Conservation (phyloP, 2,329 filamentous ascomycete genomes). For the Cercospora canescens region DNA sequence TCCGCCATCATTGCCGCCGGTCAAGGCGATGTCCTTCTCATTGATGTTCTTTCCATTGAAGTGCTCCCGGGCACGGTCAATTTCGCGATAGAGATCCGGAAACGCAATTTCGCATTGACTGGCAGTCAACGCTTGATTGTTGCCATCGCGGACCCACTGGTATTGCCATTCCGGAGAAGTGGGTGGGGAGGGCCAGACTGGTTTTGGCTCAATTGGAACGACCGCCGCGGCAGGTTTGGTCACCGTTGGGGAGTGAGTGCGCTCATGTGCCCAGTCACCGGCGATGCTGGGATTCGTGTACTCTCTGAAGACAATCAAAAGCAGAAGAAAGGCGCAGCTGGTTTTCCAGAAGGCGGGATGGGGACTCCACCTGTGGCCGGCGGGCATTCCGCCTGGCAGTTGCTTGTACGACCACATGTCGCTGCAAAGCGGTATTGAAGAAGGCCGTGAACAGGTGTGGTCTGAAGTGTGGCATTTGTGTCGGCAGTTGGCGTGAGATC, state of each 20-base stretch:
- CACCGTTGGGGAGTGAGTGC: background rate
- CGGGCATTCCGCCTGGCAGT: background rate
- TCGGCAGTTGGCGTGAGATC: background rate
- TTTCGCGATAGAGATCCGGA: constrained; percentile 34
- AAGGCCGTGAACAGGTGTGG: background rate
- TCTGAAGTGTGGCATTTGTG: background rate
- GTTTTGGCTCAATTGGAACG: background rate
- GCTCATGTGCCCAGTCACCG: background rate
- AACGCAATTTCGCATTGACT: constrained; percentile 36
- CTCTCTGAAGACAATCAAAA: background rate
- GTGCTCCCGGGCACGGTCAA: constrained; percentile 31
- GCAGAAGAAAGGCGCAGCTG: background rate
- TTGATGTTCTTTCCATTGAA: constrained; percentile 7
- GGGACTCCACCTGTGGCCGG: background rate
- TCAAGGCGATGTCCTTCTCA: constrained; percentile 16
- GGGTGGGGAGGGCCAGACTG: background rate
- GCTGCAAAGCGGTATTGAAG: background rate
- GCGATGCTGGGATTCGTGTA: background rate
- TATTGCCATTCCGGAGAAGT: constrained; percentile 18
- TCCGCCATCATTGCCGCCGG: constrained; percentile 42
- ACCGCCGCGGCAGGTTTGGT: background rate
- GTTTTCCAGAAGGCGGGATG: background rate
- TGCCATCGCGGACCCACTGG: constrained; percentile 27
- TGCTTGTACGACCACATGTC: background rate
- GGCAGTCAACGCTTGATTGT: constrained; percentile 31